Percentiles rank a stretch among this genome's conserved stretches.
phyloP scores from a whole-genome alignment of 495 filamentous ascomycete genomes.

The Aspergillus biplanus region DNA sequence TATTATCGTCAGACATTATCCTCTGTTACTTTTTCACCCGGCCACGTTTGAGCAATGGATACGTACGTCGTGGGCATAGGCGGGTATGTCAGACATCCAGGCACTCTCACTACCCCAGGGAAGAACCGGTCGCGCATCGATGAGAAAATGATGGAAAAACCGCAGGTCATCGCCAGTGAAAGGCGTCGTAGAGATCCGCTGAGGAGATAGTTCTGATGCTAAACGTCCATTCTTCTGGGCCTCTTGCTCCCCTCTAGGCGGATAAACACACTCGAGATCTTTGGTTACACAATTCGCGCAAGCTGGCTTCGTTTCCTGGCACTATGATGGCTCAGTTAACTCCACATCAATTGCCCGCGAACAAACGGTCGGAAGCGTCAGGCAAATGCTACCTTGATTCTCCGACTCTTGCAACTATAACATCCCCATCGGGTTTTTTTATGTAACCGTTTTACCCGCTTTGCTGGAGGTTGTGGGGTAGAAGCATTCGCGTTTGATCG shows the following conservation, averaged over 20 bases:
- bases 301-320: constrained; percentile 60
- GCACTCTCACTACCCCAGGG: constrained; percentile 59
- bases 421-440: not conserved
- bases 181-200: constrained; percentile 23
- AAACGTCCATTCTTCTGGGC: not conserved
- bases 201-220: constrained; percentile 8
- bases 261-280: constrained; percentile 61
- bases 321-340: constrained; percentile 27
- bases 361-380: not conserved
- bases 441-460: not conserved
- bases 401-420: constrained; percentile 57
- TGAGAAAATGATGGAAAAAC: constrained; percentile 65
- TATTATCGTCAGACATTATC: not conserved
- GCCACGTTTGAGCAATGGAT: not conserved
- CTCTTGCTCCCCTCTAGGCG: constrained; percentile 35
- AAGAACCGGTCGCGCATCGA: constrained; percentile 60
- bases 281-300: constrained; percentile 63
- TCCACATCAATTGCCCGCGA: not conserved
- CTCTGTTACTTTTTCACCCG: not conserved
- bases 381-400: constrained; percentile 52
- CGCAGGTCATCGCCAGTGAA: constrained; percentile 62
- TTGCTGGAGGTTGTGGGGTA: not conserved
- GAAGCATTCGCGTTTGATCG: too few species aligned
- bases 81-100: constrained; percentile 63
- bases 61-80: constrained; percentile 57